Conservation (phyloP, 106 monocot genomes). For the Apostasia ramifera region DNA sequence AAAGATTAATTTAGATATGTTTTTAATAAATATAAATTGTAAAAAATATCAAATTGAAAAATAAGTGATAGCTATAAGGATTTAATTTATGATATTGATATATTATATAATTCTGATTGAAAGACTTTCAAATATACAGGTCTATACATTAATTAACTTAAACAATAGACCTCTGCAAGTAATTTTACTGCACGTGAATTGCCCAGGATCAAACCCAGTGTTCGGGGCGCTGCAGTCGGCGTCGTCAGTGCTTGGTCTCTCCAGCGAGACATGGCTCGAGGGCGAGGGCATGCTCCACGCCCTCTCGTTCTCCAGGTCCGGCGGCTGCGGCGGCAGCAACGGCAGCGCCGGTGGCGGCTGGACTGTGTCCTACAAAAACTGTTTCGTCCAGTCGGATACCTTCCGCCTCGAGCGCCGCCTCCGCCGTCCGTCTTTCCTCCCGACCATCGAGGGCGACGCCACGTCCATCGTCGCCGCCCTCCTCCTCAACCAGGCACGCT, state of each 20-base stretch:
- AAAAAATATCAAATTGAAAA: no score
- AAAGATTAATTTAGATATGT: no score
- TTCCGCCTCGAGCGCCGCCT: conserved; percentile 29
- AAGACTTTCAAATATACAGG: no score
- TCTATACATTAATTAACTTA: no score
- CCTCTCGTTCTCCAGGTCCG: conserved; percentile 28
- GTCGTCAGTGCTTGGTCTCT: conserved; percentile 25
- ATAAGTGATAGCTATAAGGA: no score
- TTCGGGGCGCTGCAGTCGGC: conserved; percentile 37
- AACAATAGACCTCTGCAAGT: no score
- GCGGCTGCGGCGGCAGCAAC: neutral
- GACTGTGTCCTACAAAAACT: conserved; percentile 35
- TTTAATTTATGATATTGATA: no score
- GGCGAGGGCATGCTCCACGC: conserved; percentile 68
- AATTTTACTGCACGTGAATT: no score
- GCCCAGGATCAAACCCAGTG: conserved; percentile 39
- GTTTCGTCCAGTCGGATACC: conserved; percentile 40
- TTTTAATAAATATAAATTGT: no score
- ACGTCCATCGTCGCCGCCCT: conserved; percentile 32
- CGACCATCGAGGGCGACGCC: conserved; percentile 37
- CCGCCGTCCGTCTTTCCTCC: conserved; percentile 38
- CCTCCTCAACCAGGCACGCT: conserved; percentile 29
- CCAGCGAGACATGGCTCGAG: conserved; percentile 47
- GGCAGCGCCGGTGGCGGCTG: conserved; percentile 12
- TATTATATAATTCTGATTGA: no score